phyloP scores from a whole-genome alignment of 495 filamentous ascomycete species.

The Aspergillus campestris region DNA sequence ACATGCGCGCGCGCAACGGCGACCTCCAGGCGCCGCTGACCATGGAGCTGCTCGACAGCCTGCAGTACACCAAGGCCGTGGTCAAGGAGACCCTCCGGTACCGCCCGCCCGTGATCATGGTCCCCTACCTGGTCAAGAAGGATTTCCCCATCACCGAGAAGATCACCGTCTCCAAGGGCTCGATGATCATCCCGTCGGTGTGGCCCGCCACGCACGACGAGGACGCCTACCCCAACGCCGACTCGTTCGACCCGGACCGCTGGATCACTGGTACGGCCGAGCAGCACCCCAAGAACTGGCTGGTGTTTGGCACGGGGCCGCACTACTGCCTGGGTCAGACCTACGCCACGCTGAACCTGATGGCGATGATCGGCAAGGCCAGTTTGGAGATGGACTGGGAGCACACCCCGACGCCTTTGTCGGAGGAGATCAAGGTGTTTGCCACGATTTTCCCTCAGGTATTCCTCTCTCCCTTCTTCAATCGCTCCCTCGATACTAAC shows the following conservation, averaged over 20 bases:
- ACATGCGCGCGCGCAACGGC: slow-evolving; percentile 67
- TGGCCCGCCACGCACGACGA: slow-evolving; percentile 90
- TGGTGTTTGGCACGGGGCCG: slow-evolving; percentile 92
- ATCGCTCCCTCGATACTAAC: slow-evolving; percentile 18
- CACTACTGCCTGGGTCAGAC: slow-evolving; percentile 96
- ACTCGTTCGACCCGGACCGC: slow-evolving; percentile 78
- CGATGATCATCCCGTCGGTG: slow-evolving; percentile 88
- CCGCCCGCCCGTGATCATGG: slow-evolving; percentile 96
- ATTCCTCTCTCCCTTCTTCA: slow-evolving; percentile 23
- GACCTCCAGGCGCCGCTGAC: slow-evolving; percentile 61
- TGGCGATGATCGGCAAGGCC: slow-evolving; percentile 90
- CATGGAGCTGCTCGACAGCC: slow-evolving; percentile 77
- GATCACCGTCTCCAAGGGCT: slow-evolving; percentile 86
- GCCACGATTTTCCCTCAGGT: slow-evolving; percentile 97
- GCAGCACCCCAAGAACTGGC: slow-evolving; percentile 89
- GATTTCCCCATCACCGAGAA: slow-evolving; percentile 82
- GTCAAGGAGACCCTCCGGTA: slow-evolving; percentile 92
- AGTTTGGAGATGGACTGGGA: slow-evolving; percentile 84
- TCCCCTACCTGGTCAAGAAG: slow-evolving; percentile 93
- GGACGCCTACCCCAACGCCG: slow-evolving; percentile 83
- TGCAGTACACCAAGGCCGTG: slow-evolving; percentile 86
- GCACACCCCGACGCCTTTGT: slow-evolving; percentile 69
- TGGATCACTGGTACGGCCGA: slow-evolving; percentile 90
- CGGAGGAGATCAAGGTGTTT: slow-evolving; percentile 97
- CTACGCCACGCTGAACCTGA: slow-evolving; percentile 86